Base-by-base conservation (phyloP, 768 basidiomycete species). In the Hericium erinaceus region DNA sequence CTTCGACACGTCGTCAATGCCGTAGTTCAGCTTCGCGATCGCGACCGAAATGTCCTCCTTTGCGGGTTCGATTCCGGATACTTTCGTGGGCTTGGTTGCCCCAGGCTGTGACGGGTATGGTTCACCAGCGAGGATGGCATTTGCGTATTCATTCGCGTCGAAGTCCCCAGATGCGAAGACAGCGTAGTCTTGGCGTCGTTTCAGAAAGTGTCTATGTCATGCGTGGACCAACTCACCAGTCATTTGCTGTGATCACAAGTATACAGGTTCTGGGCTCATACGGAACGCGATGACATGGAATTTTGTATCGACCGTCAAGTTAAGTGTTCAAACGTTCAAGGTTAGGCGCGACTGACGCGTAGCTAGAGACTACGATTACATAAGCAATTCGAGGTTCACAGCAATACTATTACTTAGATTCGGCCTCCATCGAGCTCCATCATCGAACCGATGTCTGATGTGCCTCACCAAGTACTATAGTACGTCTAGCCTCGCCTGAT, bases 31-130 rank as follows among this genome's bases (percentile, higher is more conserved):
- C 69, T 91, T 94, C 6, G 91, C 85, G 28, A 98, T 86, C 3
- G 92, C 92, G 2, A 91, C 80, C 3, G 90, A 89, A 11, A 97
- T 87, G 63, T 98, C 95, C 59, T 93, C 92, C 68, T 85, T 90
- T 20, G 81, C 77, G 5, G 80, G 79, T 52, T 84, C 82, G 24
- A 80, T 75, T 0, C 70, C 66, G 13, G 75, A 63, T 18, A 66
- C 58, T 64, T 76, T 77, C 33, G 66, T 58, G 9, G 68, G 52
- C 64, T 70, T 57, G 26, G 49, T 48, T 24, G 64, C 56, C 26
- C 70, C 66, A 28, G 68, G 64, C 70, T 71, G 69, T 66, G 57
- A 70, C 73, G 84, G 80, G 67, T 95, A 92, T 0, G 83, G 68
- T 63, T 93, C 87, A 24, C 91, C 89, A 4, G 93, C 87, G 22